Base-by-base conservation (phyloP, 441 rosid species). In the Metrosideros polymorpha region DNA sequence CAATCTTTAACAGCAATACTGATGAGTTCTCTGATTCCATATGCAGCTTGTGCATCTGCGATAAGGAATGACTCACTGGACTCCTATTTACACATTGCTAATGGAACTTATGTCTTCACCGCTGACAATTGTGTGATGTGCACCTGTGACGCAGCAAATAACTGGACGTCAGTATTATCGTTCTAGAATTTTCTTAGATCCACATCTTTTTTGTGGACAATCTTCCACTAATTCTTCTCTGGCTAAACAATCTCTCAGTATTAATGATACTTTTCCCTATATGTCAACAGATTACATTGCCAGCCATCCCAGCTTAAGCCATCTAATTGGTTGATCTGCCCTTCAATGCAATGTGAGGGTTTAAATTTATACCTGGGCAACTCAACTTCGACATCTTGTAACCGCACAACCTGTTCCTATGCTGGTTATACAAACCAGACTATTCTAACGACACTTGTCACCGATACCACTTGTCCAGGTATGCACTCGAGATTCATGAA, bases 11-110 rank as follows among this genome's bases (percentile, higher is more conserved):
- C 43, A 15, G 27, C 27, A 35, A 19, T 35, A 61, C 53, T 42
- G 47, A 76, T 83, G 32, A 27, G 49, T 35, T 85, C 84, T 51
- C 42, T 12, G 39, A 63, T 55, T 82, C 86, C 29, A 19, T 54
- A 83, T 89, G 82, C 98, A 96, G 98, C 96, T 84, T 97, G 99
- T 85, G 91, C 89, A 89, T 93, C 99, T 54, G 90, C 95, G 2
- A 88, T 95, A 83, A 90, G 82, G 84, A 84, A 27, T 7, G 91
- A 91, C 56, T 96, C 99, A 2, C 3, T 84, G 35, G 97, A 98
- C 86, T 90, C n/a, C 63, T 55, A 89, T 15, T 85, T 95, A 84
- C 96, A 89, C 56, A 88, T 93, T 51, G 47, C 98, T 43, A 94
- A 93, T 82, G 92, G 92, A 82, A 93, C 95, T 5, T 95, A 93